phyloP scores from a whole-genome alignment of 2,329 filamentous ascomycete species.

The Colletotrichum sp. region DNA sequence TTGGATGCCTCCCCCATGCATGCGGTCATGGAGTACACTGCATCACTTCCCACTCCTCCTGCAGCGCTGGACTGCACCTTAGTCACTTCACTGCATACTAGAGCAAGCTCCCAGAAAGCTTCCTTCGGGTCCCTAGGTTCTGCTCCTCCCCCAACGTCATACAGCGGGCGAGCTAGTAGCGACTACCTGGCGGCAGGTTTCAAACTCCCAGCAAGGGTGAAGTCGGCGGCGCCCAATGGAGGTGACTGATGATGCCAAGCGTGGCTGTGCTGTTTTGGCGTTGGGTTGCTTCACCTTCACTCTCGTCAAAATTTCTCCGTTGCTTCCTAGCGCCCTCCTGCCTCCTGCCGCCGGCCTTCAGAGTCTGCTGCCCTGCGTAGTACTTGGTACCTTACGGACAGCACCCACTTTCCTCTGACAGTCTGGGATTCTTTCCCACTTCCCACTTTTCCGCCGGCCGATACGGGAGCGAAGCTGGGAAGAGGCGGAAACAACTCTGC shows the following conservation, averaged over 20 bases:
- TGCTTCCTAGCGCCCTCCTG: slow-evolving; percentile 5
- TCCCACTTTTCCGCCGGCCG: not conserved
- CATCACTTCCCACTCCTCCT: not conserved
- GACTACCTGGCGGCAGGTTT: not conserved
- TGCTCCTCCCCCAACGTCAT: slow-evolving; percentile 6
- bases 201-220: not conserved
- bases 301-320: slow-evolving; percentile 5
- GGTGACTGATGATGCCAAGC: slow-evolving; percentile 6
- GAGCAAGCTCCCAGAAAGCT: not conserved
- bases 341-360: not conserved
- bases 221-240: slow-evolving; percentile 2
- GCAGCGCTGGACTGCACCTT: not conserved
- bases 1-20: not conserved
- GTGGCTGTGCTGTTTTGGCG: slow-evolving; percentile 19
- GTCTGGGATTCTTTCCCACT: not conserved
- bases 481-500: not conserved
- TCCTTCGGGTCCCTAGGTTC: not conserved
- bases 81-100: not conserved
- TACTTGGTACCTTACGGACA: not conserved
- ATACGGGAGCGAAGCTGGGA: not conserved
- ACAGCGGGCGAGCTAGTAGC: slow-evolving; percentile 5
- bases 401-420: not conserved
- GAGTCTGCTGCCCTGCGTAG: no score
- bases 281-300: slow-evolving; percentile 1
- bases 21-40: not conserved